phyloP scores from a whole-genome alignment of 306 rosid genomes.

The Dryas alaskensis region DNA sequence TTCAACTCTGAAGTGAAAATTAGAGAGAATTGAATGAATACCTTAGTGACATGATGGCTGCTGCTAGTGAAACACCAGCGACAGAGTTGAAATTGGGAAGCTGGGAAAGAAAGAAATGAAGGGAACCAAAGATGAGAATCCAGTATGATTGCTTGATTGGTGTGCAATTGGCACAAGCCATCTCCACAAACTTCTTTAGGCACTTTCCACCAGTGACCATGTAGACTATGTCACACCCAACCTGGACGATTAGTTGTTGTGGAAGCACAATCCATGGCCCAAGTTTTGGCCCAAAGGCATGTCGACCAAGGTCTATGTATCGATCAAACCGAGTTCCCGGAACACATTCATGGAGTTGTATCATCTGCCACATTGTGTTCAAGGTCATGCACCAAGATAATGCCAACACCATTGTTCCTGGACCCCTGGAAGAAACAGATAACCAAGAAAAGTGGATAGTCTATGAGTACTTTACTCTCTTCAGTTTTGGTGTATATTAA shows the following conservation, averaged over 20 bases:
- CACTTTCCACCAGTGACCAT: constrained; percentile 95
- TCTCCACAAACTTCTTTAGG: constrained; percentile 78
- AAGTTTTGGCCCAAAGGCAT: constrained; percentile 76
- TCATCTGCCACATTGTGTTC: constrained; percentile 95
- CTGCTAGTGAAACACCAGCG: constrained; percentile 89
- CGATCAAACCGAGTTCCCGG: constrained; percentile 82
- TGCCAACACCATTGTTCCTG: constrained; percentile 62
- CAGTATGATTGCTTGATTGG: constrained; percentile 72
- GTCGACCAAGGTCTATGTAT: constrained; percentile 78
- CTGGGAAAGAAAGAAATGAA: constrained; percentile 90
- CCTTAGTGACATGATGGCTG: constrained; percentile 92
- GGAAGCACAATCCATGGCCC: constrained; percentile 96
- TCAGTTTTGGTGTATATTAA: no score
- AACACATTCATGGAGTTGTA: constrained; percentile 91
- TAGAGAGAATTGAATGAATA: constrained; percentile 13
- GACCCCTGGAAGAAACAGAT: constrained; percentile 58
- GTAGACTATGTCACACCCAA: constrained; percentile 91
- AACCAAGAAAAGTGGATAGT: not conserved
- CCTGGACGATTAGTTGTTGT: constrained; percentile 81
- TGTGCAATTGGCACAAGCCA: constrained; percentile 74
- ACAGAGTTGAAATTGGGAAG: constrained; percentile 94
- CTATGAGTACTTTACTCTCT: not conserved
- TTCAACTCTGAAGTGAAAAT: not conserved
- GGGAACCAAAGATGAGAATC: constrained; percentile 77
- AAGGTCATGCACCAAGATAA: constrained; percentile 79